Base-by-base conservation (phyloP, 2,329 filamentous ascomycete species). In the Didymella exigua region DNA sequence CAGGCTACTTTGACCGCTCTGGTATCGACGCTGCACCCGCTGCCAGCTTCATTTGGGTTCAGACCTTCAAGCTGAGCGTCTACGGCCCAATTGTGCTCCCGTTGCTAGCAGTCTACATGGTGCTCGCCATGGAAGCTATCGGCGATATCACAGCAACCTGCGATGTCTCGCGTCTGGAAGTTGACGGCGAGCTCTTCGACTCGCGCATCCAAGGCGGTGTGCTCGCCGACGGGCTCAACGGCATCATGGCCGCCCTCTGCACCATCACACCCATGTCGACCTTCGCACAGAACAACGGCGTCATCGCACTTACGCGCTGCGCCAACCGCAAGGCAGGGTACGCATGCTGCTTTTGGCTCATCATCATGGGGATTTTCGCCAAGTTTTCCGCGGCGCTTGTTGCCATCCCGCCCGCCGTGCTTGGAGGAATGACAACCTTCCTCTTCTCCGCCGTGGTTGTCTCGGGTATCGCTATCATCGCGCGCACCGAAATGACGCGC, bases 231-330 rank as follows among this genome's bases (percentile, higher is more conserved):
- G 90, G 90, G 0, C 63, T 92, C 45, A 91, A 90, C 66, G 89
- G 90, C 30, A 77, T 91, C 60, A 78, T 93, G 14, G 89, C 89
- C 14, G 89, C 86, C 0, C 82, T 95, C 27, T 89, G 87, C 78
- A 93, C 90, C 42, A 89, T 91, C 62, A 90, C 89, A 0, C 89
- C 90, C 26, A 90, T 93, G 84, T 87, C 86, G 1, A 89, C 87
- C 0, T 93, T 93, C 63, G 90, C 90, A 0, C 89, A 93, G 73
- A 93, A 93, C 78, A 93, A 93, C 71, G 90, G 90, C 30, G 89
- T 93, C 46, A 93, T 95, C 57, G 88, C 90, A 0, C 80, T 95
- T 38, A 95, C 90, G 0, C 84, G 89, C 14, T 93, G 90, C 71
- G 90, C 90, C 1, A 93, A 91, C 72, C 85, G 90, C 49, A 89